phyloP scores from a whole-genome alignment of 345 rosid species.

The Odontarrhena argentea region DNA sequence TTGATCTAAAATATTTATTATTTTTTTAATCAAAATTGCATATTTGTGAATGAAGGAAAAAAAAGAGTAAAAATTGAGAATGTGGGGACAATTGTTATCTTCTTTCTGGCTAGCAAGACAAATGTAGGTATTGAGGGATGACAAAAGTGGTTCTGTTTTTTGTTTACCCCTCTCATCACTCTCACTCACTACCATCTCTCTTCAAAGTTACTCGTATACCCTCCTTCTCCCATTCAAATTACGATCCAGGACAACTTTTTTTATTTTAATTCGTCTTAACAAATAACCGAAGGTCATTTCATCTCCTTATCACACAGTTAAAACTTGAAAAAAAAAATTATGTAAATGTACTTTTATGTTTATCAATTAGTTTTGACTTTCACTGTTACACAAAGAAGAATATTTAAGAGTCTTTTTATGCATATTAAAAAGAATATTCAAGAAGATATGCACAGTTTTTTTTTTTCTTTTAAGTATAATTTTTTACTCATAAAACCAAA shows the following conservation, averaged over 20 bases:
- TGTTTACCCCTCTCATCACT: constrained; percentile 41
- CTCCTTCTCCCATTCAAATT: constrained; percentile 25
- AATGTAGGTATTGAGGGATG: constrained; percentile 41
- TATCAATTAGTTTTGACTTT: too few relatives aligned
- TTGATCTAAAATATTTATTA: too few relatives aligned
- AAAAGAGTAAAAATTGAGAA: constrained; percentile 7
- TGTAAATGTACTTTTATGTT: too few relatives aligned
- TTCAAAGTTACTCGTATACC: constrained; percentile 19
- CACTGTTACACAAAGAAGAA: too few relatives aligned
- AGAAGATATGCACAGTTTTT: too few relatives aligned
- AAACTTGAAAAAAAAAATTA: too few relatives aligned
- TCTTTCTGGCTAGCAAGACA: constrained; percentile 41
- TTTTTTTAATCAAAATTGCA: background rate
- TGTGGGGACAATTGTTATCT: constrained; percentile 54
- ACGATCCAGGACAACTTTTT: constrained; percentile 3
- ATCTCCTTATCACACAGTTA: background rate
- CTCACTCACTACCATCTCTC: constrained; percentile 37
- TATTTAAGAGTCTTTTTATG: too few relatives aligned
- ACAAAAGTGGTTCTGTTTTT: constrained; percentile 42
- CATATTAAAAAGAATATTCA: too few relatives aligned
- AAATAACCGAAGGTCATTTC: constrained; percentile 28
- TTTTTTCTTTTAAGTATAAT: too few relatives aligned
- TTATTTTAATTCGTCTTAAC: background rate
- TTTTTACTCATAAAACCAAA: too few relatives aligned
- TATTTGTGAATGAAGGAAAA: constrained; percentile 28